phyloP scores from a whole-genome alignment of 1,284 basidiomycete genomes.

The Tetrapyrgos nigripes region DNA sequence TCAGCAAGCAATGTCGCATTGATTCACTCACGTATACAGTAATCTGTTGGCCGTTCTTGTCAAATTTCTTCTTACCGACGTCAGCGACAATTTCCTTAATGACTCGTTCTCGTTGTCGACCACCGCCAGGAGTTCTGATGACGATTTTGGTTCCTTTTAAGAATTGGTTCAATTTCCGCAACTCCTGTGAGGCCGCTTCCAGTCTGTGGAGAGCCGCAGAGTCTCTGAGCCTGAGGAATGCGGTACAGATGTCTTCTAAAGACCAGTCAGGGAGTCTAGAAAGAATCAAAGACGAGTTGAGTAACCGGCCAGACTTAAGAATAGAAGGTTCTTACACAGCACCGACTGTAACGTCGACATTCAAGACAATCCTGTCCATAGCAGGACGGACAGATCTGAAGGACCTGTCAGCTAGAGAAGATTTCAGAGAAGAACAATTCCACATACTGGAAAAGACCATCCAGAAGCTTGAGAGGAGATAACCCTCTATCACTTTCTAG shows the following conservation, averaged over 20 bases:
- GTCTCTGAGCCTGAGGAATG: background rate
- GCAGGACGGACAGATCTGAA: conserved; percentile 46
- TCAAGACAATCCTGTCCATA: conserved; percentile 41
- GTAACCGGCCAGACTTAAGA: background rate
- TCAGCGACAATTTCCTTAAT: conserved; percentile 39
- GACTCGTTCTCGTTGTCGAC: conserved; percentile 29
- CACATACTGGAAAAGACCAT: conserved; percentile 43
- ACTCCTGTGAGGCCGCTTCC: background rate
- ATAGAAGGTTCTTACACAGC: conserved; percentile 38
- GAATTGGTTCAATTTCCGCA: conserved; percentile 31
- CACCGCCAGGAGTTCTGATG: conserved; percentile 27
- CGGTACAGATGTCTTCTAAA: conserved; percentile 1
- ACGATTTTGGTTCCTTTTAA: conserved; percentile 38
- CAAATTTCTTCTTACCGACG: conserved; percentile 39
- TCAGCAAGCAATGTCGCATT: too few relatives aligned
- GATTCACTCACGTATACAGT: conserved; percentile 35
- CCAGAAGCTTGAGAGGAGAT: conserved; percentile 41
- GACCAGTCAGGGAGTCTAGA: background rate
- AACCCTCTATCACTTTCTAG: conserved; percentile 21
- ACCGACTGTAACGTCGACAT: conserved; percentile 47
- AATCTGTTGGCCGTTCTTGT: conserved; percentile 33
- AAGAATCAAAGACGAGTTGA: background rate
- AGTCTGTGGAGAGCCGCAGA: background rate
- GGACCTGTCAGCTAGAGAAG: too few relatives aligned
- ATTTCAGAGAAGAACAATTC: background rate